phyloP scores from a whole-genome alignment of 352 stramenopile genomes.

The Hyaloperonospora brassicae region DNA sequence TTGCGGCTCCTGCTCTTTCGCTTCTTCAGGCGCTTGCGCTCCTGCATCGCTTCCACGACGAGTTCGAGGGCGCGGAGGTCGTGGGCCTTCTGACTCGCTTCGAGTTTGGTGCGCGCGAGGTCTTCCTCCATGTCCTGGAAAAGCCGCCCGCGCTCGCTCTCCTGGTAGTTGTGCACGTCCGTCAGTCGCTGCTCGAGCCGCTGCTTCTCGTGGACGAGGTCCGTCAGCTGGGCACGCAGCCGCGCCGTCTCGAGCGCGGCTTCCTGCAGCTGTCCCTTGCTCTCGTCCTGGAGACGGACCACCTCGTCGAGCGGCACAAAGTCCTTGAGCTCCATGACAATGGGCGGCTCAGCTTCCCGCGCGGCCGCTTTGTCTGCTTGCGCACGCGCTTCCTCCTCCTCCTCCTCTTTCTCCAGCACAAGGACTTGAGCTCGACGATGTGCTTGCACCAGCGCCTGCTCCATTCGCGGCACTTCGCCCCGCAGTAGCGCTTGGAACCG shows the following conservation, averaged over 20 bases:
- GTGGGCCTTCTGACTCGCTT: constrained; percentile 40
- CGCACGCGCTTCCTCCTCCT: constrained; percentile 5
- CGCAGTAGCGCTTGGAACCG: constrained; percentile 45
- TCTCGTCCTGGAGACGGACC: constrained; percentile 37
- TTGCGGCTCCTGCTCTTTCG: constrained; percentile 27
- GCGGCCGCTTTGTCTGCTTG: constrained; percentile 7
- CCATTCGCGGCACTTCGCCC: constrained; percentile 36
- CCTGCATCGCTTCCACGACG: constrained; percentile 27
- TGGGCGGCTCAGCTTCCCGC: constrained; percentile 9
- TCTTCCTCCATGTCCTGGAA: constrained; percentile 62
- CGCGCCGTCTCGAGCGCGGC: constrained; percentile 23
- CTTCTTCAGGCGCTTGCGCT: constrained; percentile 27
- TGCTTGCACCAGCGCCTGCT: constrained; percentile 28
- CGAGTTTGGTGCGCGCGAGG: constrained; percentile 43
- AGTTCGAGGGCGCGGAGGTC: constrained; percentile 41
- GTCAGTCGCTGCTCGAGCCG: constrained; percentile 50
- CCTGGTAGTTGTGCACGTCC: constrained; percentile 64
- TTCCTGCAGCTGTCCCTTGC: constrained; percentile 28
- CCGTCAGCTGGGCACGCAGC: constrained; percentile 28
- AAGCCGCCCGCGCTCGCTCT: constrained; percentile 48
- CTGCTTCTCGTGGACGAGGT: constrained; percentile 50
- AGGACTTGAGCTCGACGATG: constrained; percentile 9
- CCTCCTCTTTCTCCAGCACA: no score
- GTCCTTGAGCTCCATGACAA: constrained; percentile 62
- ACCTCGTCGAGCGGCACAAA: constrained; percentile 59